These are phyloP conservation scores for Sporobolus alterniflorus DNA, from an alignment of 202 grass and related monocot genomes.

Conservation along the genomic window DNA sequence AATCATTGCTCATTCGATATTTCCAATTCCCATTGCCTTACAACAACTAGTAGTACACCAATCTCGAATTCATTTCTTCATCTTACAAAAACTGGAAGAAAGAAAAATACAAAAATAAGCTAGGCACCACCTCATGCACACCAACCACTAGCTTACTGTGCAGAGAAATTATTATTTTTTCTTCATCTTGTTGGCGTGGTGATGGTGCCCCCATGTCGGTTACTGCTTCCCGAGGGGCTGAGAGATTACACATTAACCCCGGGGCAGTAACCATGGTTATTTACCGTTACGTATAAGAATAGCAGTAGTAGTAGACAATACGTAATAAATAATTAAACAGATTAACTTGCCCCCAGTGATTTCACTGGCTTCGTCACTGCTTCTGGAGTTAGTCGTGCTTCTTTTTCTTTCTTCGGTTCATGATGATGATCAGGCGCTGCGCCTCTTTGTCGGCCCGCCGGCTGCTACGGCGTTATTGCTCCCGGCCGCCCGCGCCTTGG, in stretches of 20 bases:
- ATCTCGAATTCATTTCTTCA: slow-evolving; percentile 1
- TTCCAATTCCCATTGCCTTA: neutral
- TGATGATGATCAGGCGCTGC: neutral
- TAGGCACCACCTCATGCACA: neutral
- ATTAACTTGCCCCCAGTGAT: slow-evolving; percentile 22
- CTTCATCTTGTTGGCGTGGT: neutral
- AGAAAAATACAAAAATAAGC: slow-evolving; percentile 2
- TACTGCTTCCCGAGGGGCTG: slow-evolving; percentile 15
- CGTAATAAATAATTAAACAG: slow-evolving; percentile 31
- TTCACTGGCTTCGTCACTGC: neutral
- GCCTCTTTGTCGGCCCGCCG: neutral
- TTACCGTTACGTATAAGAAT: slow-evolving; percentile 34
- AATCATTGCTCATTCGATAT: slow-evolving; percentile 22
- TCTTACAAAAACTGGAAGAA: slow-evolving; percentile 14
- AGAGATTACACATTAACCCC: slow-evolving; percentile 29
- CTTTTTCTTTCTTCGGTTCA: neutral
- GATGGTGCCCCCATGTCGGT: slow-evolving; percentile 1
- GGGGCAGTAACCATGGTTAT: slow-evolving; percentile 27
- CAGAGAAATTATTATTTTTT: slow-evolving; percentile 18
- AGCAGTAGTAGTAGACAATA: neutral
- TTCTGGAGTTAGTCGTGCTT: slow-evolving; percentile 38
- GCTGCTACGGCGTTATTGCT: neutral
- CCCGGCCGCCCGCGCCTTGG: neutral
- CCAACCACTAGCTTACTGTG: slow-evolving; percentile 23
- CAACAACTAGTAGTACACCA: neutral